Evolutionary conservation across 768 basidiomycete species (phyloP).

Genomic region (Trametes cingulata): DNA sequence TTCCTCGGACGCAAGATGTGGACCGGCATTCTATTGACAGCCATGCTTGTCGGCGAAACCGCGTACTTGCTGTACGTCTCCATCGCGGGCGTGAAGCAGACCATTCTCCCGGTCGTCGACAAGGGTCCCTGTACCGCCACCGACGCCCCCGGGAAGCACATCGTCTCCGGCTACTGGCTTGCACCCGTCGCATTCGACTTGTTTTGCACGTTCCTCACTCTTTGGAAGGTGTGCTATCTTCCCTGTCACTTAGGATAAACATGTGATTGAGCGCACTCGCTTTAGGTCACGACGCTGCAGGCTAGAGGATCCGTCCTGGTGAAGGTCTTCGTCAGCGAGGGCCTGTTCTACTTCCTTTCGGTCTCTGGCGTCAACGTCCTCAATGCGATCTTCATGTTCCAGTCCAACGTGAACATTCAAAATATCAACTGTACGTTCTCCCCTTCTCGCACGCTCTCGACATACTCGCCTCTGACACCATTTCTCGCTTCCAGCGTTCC

Average conservation of each 20-base stretch:
- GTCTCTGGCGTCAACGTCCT: constrained; percentile 13
- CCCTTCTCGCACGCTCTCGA: not conserved
- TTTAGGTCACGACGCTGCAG: not conserved
- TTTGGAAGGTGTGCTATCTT: not conserved
- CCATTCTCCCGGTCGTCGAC: constrained; percentile 9
- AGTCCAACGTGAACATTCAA: constrained; percentile 11
- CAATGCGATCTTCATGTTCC: constrained; percentile 16
- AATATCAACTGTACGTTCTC: constrained; percentile 10
- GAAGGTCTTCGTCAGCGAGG: constrained; percentile 12
- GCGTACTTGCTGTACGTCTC: constrained; percentile 7
- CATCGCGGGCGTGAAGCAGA: constrained; percentile 12
- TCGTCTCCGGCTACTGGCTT: constrained; percentile 13
- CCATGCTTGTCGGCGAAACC: constrained; percentile 9
- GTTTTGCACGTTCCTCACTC: constrained; percentile 14
- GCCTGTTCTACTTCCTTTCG: constrained; percentile 11
- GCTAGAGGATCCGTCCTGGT: constrained; percentile 5
- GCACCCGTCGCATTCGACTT: constrained; percentile 13
- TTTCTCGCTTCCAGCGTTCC: not conserved
- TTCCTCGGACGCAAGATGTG: constrained; percentile 9
- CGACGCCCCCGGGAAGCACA: constrained; percentile 7
- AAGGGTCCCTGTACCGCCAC: constrained; percentile 8
- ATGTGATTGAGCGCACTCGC: not conserved
- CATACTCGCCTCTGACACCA: not conserved
- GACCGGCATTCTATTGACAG: not conserved
- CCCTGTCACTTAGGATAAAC: too few species aligned